Conservation (phyloP, 768 basidiomycete genomes). For the Russula olivacea region DNA sequence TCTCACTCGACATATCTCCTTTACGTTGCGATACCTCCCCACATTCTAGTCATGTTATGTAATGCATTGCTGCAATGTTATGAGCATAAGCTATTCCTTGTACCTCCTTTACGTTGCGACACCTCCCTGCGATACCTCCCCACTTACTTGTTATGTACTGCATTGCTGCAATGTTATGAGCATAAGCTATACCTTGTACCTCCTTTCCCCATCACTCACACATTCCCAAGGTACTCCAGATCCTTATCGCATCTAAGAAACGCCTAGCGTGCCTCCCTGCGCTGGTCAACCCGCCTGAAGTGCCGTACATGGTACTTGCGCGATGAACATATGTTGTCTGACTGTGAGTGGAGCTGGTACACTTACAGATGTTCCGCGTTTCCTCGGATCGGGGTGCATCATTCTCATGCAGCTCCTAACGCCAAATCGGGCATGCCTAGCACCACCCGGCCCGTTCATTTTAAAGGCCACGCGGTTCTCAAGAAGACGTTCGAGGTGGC, state of each 20-base stretch:
- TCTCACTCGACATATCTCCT: conserved; percentile 1
- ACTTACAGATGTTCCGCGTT: background rate
- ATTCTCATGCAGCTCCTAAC: background rate
- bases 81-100: background rate
- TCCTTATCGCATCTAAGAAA: background rate
- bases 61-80: conserved; percentile 17
- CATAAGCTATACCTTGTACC: background rate
- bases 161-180: conserved; percentile 13
- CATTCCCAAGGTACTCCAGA: background rate
- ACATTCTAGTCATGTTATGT: conserved; percentile 8
- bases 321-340: background rate
- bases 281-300: background rate
- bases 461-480: no score
- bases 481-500: no score
- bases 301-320: background rate
- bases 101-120: background rate
- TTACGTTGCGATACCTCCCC: conserved; percentile 20
- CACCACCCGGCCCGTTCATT: no score
- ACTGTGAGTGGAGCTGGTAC: background rate
- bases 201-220: background rate
- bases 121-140: conserved; percentile 22
- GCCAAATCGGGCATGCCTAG: no score
- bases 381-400: background rate
- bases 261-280: no score
- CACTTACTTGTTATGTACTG: conserved; percentile 14